phyloP scores from a whole-genome alignment of 441 rosid species.

The Aquilaria agallochum region DNA sequence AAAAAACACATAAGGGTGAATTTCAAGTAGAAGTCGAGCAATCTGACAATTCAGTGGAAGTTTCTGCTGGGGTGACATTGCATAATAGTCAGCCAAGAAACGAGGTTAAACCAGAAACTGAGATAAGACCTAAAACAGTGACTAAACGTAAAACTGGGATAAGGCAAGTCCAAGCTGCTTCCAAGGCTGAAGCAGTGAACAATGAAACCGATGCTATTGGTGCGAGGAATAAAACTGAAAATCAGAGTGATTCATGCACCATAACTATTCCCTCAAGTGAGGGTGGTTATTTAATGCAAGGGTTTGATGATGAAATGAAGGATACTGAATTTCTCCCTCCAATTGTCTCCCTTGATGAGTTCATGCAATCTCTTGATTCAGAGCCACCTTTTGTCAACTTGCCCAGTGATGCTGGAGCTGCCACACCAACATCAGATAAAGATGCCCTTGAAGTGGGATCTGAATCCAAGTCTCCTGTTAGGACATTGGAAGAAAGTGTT shows the following conservation, averaged over 20 bases:
- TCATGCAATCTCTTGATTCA: slow-evolving; percentile 71
- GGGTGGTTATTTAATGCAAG: slow-evolving; percentile 47
- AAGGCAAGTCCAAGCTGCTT: background rate
- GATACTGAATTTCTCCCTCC: slow-evolving; percentile 82
- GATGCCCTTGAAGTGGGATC: slow-evolving; percentile 34
- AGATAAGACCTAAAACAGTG: slow-evolving; percentile 15
- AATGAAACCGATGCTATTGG: slow-evolving; percentile 23
- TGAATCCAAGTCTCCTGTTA: slow-evolving; percentile 33
- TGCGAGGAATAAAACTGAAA: slow-evolving; percentile 31
- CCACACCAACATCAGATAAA: slow-evolving; percentile 31
- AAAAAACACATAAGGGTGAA: slow-evolving; percentile 96
- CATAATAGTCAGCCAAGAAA: slow-evolving; percentile 25
- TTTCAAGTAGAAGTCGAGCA: slow-evolving; percentile 83
- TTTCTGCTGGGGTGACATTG: slow-evolving; percentile 46
- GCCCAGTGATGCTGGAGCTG: slow-evolving; percentile 37
- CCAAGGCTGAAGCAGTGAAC: slow-evolving; percentile 9
- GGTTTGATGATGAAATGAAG: slow-evolving; percentile 75
- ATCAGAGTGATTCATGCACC: slow-evolving; percentile 27
- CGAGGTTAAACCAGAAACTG: slow-evolving; percentile 22
- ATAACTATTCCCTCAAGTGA: slow-evolving; percentile 61
- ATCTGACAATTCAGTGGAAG: slow-evolving; percentile 51
- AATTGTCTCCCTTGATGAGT: slow-evolving; percentile 84
- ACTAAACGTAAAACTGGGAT: slow-evolving; percentile 6
- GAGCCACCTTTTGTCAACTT: slow-evolving; percentile 78
- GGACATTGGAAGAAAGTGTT: slow-evolving; percentile 24